phyloP scores from a whole-genome alignment of 108 stramenopile species.

The Nitzschia inconspicua region DNA sequence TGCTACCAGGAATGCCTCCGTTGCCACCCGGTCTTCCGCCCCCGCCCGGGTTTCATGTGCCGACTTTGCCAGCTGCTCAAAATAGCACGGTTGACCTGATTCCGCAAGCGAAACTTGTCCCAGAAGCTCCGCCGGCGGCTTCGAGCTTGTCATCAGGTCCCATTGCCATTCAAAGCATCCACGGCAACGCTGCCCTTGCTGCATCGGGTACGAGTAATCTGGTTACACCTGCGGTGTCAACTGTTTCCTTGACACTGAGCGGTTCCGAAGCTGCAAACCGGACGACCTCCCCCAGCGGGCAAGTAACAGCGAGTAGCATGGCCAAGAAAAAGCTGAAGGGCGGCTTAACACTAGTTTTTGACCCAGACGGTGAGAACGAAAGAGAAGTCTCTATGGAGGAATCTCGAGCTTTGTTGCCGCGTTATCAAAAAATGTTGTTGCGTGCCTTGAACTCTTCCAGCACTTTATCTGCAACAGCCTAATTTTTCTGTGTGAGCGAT shows the following conservation, averaged over 20 bases:
- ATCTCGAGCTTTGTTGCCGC: constrained; percentile 32
- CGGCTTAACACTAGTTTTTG: constrained; percentile 48
- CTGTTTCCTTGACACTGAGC: constrained; percentile 21
- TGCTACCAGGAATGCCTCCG: constrained; percentile 7
- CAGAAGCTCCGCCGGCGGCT: constrained; percentile 52
- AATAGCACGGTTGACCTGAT: constrained; percentile 61
- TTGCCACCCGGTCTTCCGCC: constrained; percentile 31
- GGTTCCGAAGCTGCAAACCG: constrained; percentile 2
- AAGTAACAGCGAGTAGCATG: background rate
- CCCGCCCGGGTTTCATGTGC: constrained; percentile 37
- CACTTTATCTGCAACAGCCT: too few species aligned
- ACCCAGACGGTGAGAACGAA: constrained; percentile 25
- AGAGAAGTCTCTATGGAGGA: constrained; percentile 62
- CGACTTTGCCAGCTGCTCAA: background rate
- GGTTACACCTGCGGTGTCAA: background rate
- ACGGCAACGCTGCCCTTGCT: background rate
- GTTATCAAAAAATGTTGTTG: constrained; percentile 38
- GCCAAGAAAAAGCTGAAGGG: constrained; percentile 48
- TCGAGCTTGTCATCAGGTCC: constrained; percentile 34
- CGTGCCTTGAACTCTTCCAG: background rate
- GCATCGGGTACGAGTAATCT: background rate
- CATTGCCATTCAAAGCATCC: background rate
- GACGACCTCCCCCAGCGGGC: constrained; percentile 3
- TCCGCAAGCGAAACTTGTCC: constrained; percentile 63
- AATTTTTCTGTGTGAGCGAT: too few species aligned